phyloP scores from a whole-genome alignment of 495 filamentous ascomycete species.

The Podospora appendiculata region DNA sequence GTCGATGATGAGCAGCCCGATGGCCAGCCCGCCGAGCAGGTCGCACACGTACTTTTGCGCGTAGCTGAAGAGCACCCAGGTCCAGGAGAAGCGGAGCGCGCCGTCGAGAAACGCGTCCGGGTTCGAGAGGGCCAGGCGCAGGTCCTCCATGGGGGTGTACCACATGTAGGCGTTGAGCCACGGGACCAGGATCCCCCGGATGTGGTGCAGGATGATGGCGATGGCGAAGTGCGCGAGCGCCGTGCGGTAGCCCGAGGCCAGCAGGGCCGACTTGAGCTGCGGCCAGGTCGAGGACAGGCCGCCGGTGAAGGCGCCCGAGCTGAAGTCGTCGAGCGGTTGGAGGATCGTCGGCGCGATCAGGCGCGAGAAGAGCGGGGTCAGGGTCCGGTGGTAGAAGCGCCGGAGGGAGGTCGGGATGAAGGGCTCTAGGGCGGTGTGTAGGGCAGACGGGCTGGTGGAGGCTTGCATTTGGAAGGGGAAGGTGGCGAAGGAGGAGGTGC shows the following conservation, averaged over 20 bases:
- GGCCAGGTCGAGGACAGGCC: conserved; percentile 2
- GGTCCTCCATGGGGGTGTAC: conserved; percentile 15
- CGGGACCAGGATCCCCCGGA: conserved; percentile 12
- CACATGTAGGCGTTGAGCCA: conserved; percentile 8
- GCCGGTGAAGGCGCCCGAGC: conserved; percentile 3
- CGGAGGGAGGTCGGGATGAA: too few species aligned
- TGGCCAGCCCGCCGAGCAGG: neutral
- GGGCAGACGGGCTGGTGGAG: too few species aligned
- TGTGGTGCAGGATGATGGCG: conserved; percentile 17
- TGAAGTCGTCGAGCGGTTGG: conserved; percentile 3
- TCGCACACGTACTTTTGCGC: conserved; percentile 4
- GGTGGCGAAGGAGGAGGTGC: too few species aligned
- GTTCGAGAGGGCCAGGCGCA: conserved; percentile 14
- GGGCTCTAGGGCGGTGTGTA: too few species aligned
- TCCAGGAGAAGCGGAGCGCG: conserved; percentile 4
- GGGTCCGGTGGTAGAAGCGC: too few species aligned
- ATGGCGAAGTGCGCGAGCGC: conserved; percentile 3
- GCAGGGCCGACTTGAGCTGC: conserved; percentile 1
- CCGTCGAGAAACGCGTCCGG: conserved; percentile 17
- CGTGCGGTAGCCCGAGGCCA: conserved; percentile 5
- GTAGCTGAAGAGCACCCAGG: neutral
- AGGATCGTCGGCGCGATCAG: neutral
- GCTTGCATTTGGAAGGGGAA: too few species aligned
- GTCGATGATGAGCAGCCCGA: neutral
- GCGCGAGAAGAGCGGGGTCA: too few species aligned